Conservation (phyloP, 2,329 filamentous ascomycete genomes). For the Achaetomium macrosporum region DNA sequence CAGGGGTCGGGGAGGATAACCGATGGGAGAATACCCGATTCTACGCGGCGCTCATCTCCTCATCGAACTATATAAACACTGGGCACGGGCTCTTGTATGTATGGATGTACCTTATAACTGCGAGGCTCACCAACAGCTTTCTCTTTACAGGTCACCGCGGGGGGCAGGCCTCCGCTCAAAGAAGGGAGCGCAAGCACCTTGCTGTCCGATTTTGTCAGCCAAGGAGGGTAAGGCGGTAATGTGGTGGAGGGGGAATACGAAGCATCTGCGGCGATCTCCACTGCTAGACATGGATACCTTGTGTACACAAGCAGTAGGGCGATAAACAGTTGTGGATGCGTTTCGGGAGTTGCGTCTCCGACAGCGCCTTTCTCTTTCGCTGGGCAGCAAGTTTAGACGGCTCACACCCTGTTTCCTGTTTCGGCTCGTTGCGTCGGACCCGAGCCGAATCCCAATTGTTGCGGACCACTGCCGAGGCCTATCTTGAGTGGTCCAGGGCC, state of each 20-base stretch:
- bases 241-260: background rate
- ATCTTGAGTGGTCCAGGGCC: background rate
- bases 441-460: background rate
- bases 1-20: background rate
- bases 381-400: background rate
- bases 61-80: too few relatives aligned
- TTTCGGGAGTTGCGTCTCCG: background rate
- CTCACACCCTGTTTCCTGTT: background rate
- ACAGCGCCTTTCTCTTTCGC: too few relatives aligned
- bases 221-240: background rate
- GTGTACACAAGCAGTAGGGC: too few relatives aligned
- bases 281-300: slow-evolving; percentile 4
- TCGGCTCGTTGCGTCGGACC: too few relatives aligned
- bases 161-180: too few relatives aligned
- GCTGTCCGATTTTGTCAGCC: background rate
- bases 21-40: background rate
- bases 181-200: background rate
- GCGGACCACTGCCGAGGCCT: slow-evolving; percentile 6
- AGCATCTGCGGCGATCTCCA: background rate
- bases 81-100: too few relatives aligned
- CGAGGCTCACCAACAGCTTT: too few relatives aligned
- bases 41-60: background rate
- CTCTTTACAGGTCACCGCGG: too few relatives aligned
- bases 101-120: too few relatives aligned
- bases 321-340: background rate